A percentile compares a stretch with the other conserved stretches of the same genome.
Conservation (phyloP, 2,329 filamentous ascomycete species). For the Arthroderma uncinatum region DNA sequence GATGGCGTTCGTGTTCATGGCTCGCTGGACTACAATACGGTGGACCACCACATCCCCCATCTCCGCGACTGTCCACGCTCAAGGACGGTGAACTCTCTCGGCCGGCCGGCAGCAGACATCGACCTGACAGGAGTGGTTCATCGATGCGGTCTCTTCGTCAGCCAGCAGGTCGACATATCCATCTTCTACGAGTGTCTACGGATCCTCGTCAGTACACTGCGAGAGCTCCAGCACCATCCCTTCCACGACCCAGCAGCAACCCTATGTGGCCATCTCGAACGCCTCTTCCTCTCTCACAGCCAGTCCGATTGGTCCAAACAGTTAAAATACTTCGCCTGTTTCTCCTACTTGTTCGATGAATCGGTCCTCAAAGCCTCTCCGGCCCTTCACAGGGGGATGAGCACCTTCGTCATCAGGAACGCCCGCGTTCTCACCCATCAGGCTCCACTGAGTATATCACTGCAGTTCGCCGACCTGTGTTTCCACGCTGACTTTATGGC, state of each 20-base stretch:
- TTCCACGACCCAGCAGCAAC: not conserved
- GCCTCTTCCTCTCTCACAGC: not conserved
- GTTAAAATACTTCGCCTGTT: not conserved
- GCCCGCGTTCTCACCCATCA: not conserved
- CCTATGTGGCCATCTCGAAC: not conserved
- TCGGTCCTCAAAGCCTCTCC: not conserved
- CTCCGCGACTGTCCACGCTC: not conserved
- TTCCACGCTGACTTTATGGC: not conserved
- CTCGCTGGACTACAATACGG: not conserved
- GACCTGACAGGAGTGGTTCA: not conserved
- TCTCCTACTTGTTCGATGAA: not conserved
- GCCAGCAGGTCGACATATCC: not conserved
- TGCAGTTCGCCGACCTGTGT: conserved; percentile 6
- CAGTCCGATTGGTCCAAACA: not conserved
- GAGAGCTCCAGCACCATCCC: not conserved
- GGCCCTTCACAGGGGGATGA: not conserved
- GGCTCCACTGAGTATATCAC: not conserved
- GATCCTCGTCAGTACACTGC: not conserved
- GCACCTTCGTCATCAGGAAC: not conserved
- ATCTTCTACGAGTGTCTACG: not conserved
- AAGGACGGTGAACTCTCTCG: not conserved
- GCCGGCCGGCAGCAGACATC: not conserved
- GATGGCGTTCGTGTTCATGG: not conserved
- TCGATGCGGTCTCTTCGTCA: not conserved
- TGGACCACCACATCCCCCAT: not conserved